Evolutionary conservation across 441 rosid species (phyloP), one percentile per base, ranked within the genome.

Genomic region (Francoa sonchifolia): DNA sequence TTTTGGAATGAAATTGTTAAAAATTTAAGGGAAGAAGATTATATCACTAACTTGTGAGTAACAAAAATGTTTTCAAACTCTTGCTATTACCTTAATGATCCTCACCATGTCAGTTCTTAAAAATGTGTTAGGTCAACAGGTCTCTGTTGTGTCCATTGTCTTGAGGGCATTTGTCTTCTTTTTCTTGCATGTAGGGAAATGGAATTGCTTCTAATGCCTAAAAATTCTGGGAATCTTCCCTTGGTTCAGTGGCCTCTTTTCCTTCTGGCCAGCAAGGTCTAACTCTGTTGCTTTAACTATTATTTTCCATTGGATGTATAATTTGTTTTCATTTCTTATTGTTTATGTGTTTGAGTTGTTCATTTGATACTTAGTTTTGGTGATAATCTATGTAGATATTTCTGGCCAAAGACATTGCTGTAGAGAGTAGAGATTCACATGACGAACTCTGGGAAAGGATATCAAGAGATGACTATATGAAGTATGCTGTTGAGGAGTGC

Each of bases 201-300:
- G 92, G 96, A 90, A 51, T 65, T 86, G 72, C 96, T 90, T 71
- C 50, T 67, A 54, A 90, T 90, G 96, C 96, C 96, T 28, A 83
- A 67, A 65, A 90, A 86, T 80, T 73, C 96, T 40, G 89, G 90
- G 50, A 68, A 63, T 51, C 85, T 86, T 37, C 74, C 72, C 12
- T 54, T 92, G 67, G 84, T 92, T 47, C 96, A 86, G 62, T 92
- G 94, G 96, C 99, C 99, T n/a, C 94, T 86, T 44, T 92, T 92
- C 71, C 96, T 92, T 67, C 96, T 92, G 64, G 73, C 92, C 44
- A 92, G 95, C 88, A 92, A 90, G 95, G 99, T 86, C n/a, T n/a
- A n/a, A 19, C 20, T 8, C n/a, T 4, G 19, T 18, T 33, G 17
- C 14, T 18, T 17, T 31, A 8, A n/a, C n/a, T n/a, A n/a, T n/a